phyloP scores from a whole-genome alignment of 768 basidiomycete species.

The Termitomyces sp. region DNA sequence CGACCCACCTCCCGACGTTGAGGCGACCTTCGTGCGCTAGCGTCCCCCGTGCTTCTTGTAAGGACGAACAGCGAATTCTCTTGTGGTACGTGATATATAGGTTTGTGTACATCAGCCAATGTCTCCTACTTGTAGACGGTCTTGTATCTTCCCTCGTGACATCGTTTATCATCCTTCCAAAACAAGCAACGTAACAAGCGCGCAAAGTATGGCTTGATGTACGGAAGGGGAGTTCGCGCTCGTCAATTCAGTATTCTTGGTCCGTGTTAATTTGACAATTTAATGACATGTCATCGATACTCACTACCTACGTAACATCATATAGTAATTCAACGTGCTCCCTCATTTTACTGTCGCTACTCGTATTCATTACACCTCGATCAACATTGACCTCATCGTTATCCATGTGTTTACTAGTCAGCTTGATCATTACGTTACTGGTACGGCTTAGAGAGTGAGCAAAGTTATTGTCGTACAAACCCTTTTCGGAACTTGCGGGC shows the following conservation, averaged over 20 bases:
- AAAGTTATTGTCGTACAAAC: neutral
- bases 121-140: conserved; percentile 17
- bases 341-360: neutral
- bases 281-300: neutral
- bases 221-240: conserved; percentile 42
- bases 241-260: neutral
- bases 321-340: neutral
- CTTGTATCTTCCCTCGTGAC: conserved; percentile 35
- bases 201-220: conserved; percentile 65
- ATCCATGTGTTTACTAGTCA: neutral
- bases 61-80: conserved; percentile 55
- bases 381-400: no score
- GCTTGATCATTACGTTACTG: no score
- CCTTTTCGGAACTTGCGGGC: no score
- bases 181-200: conserved; percentile 73
- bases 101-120: neutral
- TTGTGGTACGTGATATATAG: conserved; percentile 30
- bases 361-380: neutral
- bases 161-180: conserved; percentile 59
- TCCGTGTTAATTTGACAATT: neutral
- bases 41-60: conserved; percentile 73
- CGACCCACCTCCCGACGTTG: conserved; percentile 42
- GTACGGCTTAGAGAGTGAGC: neutral
- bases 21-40: conserved; percentile 53
- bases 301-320: neutral